These are phyloP conservation scores for Epichloe bromicola DNA, from an alignment of 2,329 filamentous ascomycete genomes.

Conservation along the genomic window DNA sequence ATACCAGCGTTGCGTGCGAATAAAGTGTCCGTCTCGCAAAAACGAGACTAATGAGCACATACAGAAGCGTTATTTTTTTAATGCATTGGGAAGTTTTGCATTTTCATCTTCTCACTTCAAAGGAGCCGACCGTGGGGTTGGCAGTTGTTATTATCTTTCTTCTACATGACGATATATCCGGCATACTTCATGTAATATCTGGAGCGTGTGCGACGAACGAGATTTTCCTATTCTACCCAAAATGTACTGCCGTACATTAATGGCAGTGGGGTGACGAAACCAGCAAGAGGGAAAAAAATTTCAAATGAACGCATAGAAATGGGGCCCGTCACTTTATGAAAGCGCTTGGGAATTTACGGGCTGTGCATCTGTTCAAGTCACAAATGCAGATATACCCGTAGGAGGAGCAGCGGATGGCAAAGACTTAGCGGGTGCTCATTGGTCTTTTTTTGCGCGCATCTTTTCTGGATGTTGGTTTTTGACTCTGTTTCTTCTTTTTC, in stretches of 20 bases:
- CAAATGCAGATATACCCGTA: slow-evolving; percentile 18
- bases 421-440: slow-evolving; percentile 21
- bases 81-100: slow-evolving; percentile 14
- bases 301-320: slow-evolving; percentile 36
- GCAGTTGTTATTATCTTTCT: not conserved
- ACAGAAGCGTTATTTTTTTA: slow-evolving; percentile 21
- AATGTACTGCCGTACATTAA: slow-evolving; percentile 17
- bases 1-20: slow-evolving; percentile 8
- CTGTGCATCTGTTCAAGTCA: slow-evolving; percentile 24
- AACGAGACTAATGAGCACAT: slow-evolving; percentile 29
- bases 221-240: slow-evolving; percentile 8
- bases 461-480: slow-evolving; percentile 5
- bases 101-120: slow-evolving; percentile 7
- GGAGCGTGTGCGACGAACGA: slow-evolving; percentile 10
- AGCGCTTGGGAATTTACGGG: slow-evolving; percentile 9
- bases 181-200: slow-evolving; percentile 9
- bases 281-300: slow-evolving; percentile 24
- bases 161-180: slow-evolving; percentile 1
- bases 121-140: slow-evolving; percentile 10
- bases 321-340: slow-evolving; percentile 19
- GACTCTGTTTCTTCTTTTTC: slow-evolving; percentile 3
- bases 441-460: slow-evolving; percentile 14
- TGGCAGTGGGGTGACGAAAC: slow-evolving; percentile 32
- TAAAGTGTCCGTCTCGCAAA: slow-evolving; percentile 19
- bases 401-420: slow-evolving; percentile 20